Conservation (phyloP, 768 basidiomycete species). For the Boletales sp. region DNA sequence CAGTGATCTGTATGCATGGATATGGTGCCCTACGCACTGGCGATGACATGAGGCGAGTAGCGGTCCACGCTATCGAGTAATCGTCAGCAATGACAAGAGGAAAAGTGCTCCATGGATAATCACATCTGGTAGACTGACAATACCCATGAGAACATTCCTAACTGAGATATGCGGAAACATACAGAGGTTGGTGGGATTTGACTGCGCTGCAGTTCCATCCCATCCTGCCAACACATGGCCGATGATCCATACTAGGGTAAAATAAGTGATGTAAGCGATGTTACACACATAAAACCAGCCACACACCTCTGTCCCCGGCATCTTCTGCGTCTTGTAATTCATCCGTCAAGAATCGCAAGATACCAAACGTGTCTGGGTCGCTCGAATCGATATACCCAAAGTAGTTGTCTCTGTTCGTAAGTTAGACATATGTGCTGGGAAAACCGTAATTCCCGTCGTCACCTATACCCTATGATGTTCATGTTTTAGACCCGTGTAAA, state of each 20-base stretch:
- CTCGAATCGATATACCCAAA: conserved; percentile 46
- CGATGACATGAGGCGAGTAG: conserved; percentile 43
- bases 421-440: neutral
- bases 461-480: conserved; percentile 1
- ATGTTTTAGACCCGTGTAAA: conserved; percentile 17
- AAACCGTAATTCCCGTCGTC: neutral
- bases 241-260: conserved; percentile 39
- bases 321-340: conserved; percentile 49
- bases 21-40: conserved; percentile 26
- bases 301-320: conserved; percentile 37
- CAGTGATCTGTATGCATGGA: neutral
- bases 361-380: conserved; percentile 41
- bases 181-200: conserved; percentile 43
- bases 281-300: neutral
- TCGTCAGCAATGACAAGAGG: neutral
- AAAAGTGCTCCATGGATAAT: neutral
- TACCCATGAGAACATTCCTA: neutral
- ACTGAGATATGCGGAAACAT: conserved; percentile 8
- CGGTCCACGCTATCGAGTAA: conserved; percentile 35
- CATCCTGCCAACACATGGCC: conserved; percentile 48
- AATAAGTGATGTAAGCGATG: neutral
- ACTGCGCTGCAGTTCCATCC: conserved; percentile 41
- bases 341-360: conserved; percentile 45
- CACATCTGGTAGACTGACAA: conserved; percentile 42
- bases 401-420: conserved; percentile 33